Evolutionary conservation across 1,139 yeast species (phyloP).

Genomic region (Arxiozyma heterogenica): DNA sequence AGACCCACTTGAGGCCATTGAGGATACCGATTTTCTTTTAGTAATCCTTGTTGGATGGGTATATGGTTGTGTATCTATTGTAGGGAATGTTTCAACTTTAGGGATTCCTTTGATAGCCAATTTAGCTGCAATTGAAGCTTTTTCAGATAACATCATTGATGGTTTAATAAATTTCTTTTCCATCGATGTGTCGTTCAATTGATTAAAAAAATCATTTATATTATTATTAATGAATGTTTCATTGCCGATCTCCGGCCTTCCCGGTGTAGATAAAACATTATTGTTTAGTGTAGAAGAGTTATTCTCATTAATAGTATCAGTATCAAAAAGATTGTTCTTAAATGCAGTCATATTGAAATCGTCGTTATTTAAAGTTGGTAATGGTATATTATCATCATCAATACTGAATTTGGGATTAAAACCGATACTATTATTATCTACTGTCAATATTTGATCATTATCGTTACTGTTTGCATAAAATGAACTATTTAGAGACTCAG

Average conservation of each 20-base stretch:
- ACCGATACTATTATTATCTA: background rate
- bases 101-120: conserved; percentile 16
- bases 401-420: background rate
- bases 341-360: conserved; percentile 1
- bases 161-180: conserved; percentile 21
- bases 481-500: conserved; percentile 15
- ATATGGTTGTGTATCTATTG: conserved; percentile 9
- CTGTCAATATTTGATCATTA: background rate
- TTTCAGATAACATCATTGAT: conserved; percentile 22
- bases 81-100: conserved; percentile 8
- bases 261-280: background rate
- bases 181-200: conserved; percentile 2
- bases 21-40: conserved; percentile 9
- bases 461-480: conserved; percentile 12
- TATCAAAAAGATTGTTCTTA: background rate
- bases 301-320: background rate
- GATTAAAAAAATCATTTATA: background rate
- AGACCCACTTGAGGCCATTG: background rate
- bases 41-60: conserved; percentile 9
- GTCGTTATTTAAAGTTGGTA: background rate
- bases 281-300: background rate
- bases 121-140: conserved; percentile 17
- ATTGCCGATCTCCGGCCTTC: background rate
- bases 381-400: background rate
- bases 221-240: background rate